Base-by-base conservation (phyloP, 805 yeast genomes). In the Teunomyces barrocoloradensis region DNA sequence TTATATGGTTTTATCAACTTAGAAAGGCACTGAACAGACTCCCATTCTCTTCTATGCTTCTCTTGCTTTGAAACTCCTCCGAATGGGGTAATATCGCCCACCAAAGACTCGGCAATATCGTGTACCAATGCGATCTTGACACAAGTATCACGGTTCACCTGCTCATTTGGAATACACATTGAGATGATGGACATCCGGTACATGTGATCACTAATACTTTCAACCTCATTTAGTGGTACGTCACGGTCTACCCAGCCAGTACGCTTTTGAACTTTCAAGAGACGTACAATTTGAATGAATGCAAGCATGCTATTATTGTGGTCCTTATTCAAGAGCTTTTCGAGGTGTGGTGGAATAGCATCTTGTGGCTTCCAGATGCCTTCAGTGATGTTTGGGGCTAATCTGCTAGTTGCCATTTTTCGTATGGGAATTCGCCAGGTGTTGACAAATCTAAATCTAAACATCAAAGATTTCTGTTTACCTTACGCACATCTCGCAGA, bases 201-300 rank as follows among this genome's bases (percentile, higher is more conserved):
- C 96, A 91, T 91, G 65, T 92, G 97, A 66, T 91, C 97, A n/a
- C 89, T 79, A 44, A 90, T 89, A 44, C 87, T 80, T 65, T 89
- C 88, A 2, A 84, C 82, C 21, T 72, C 57, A 1, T 73, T 73
- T 13, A 73, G 61, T 9, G 80, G 77, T 13, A 73, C 56, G 3
- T 70, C 69, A 58, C 80, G 81, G 61, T 89, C 92, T 17, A 92
- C 66, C 98, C 98, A 92, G 2, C 99, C 99, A 0, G 99, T 92
- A 63, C 99, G 78, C 55, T 78, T 82, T 60, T 89, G 92, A 4
- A 81, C 73, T 66, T 92, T 92, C 56, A 92, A 73, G 29, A 82
- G 74, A 44, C 85, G 77, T 0, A 89, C 79, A 28, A 89, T 79
- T 60, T 88, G 89, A 44, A 81, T 65, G 52, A 82, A 80, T 12